Evolutionary conservation across 169 alveolate genomes (phyloP), one percentile per base, ranked within the genome.

Genomic region (Toxoplasma gondii): DNA sequence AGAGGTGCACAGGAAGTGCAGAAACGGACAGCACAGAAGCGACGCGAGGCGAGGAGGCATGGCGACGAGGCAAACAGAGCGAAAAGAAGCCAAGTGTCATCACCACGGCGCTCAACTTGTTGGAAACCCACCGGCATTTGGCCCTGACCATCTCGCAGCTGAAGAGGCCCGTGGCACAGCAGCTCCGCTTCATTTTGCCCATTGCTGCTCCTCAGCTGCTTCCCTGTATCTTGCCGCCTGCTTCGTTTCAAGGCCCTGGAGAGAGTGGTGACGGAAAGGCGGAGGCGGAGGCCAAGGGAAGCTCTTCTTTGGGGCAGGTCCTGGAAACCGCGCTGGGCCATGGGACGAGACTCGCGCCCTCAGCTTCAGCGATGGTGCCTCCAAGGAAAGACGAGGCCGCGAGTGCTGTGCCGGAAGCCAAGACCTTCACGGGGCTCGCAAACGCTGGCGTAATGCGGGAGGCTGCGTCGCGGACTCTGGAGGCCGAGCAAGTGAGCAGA

Each of bases 211-310:
- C 70, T n/a, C 49, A 19, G 12, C 49, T 53, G 10, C 92, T 86
- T 22, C 92, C 92, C 29, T 49, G 41, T 43, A 45, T 29, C 44
- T 27, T 86, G 81, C 92, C 92, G 64, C 69, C n/a, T 31, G 44
- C 43, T 0, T 74, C 84, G 44, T n/a, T n/a, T 1, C 39, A n/a
- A 74, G 24, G 44, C 45, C 27, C 84, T 9, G n/a, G 84, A 34
- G 84, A 74, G 84, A 24, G 19, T 22, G 49, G 1, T 44, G 84
- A 44, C 24, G 84, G 27, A 9, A 44, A 31, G 9, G 38, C 43
- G 84, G 12, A n/a, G 84, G 84, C n/a, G 12, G 49, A 74, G 84
- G 29, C 31, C 38, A 7, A 69, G 82, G 31, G 27, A 53, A n/a
- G n/a, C n/a, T n/a, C n/a, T n/a, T n/a, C n/a, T n/a, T n/a, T n/a